Evolutionary conservation across 805 yeast genomes (phyloP).

Genomic region (Monosporozyma siamensis): DNA sequence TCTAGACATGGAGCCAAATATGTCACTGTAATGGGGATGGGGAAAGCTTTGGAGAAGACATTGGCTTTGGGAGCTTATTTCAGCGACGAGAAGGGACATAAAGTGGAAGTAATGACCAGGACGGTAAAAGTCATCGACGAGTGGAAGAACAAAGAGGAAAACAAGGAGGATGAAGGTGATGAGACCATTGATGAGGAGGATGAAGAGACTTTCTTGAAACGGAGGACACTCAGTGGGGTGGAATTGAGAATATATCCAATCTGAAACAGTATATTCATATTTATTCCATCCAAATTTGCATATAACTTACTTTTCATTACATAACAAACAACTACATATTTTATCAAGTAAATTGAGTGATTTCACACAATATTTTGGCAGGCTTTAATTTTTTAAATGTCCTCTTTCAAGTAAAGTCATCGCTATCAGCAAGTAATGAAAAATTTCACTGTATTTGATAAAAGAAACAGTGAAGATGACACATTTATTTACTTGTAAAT

Average conservation of each 20-base stretch:
- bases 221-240: constrained; percentile 35
- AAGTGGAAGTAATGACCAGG: constrained; percentile 53
- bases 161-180: constrained; percentile 19
- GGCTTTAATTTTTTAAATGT: no score
- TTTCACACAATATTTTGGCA: no score
- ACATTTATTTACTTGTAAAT: no score
- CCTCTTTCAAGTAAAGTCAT: no score
- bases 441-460: no score
- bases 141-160: constrained; percentile 29
- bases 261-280: neutral
- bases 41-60: constrained; percentile 56
- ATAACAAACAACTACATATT: no score
- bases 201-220: constrained; percentile 25
- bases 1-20: constrained; percentile 31
- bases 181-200: constrained; percentile 24
- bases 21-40: constrained; percentile 65
- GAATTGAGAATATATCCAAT: constrained; percentile 32
- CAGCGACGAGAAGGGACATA: constrained; percentile 39
- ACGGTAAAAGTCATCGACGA: constrained; percentile 69
- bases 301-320: no score
- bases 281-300: no score
- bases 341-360: no score
- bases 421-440: no score
- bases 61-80: constrained; percentile 55
- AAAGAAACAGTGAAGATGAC: no score